These are phyloP conservation scores for Solanum piurae DNA, from an alignment of 257 asterid genomes.

Conservation along the genomic window DNA sequence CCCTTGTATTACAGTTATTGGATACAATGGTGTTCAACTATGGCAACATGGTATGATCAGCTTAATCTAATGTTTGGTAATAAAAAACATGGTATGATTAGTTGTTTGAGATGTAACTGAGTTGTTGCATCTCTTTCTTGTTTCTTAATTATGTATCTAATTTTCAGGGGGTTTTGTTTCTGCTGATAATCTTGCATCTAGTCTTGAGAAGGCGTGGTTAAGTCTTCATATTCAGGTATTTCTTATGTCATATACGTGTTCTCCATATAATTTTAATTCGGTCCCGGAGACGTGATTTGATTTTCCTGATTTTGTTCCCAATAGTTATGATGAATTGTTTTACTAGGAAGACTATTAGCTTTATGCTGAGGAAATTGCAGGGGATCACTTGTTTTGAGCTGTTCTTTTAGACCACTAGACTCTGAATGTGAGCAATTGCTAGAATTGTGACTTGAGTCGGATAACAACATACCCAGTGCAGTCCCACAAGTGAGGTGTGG, in stretches of 20 bases:
- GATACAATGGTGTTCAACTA: constrained; percentile 66
- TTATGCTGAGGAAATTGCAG: not conserved
- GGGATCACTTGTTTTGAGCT: not conserved
- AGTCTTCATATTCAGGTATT: constrained; percentile 86
- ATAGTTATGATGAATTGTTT: not conserved
- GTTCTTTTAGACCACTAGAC: not conserved
- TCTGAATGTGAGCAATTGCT: not conserved
- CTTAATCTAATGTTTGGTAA: not conserved
- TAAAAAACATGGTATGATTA: constrained; percentile 35
- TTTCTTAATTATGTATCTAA: not conserved
- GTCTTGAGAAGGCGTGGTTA: constrained; percentile 85
- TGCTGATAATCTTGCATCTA: constrained; percentile 65
- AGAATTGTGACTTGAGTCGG: not conserved
- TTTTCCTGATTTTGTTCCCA: not conserved
- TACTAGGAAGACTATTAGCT: not conserved
- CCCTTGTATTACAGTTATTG: constrained; percentile 86
- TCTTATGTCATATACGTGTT: not conserved
- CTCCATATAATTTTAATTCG: not conserved
- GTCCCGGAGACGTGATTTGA: not conserved
- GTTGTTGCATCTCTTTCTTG: not conserved
- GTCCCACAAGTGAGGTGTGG: not conserved
- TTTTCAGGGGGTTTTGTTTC: constrained; percentile 55
- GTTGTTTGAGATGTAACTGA: constrained; percentile 1
- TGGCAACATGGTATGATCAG: constrained; percentile 64
- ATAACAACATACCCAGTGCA: not conserved